Base-by-base conservation (phyloP, 495 filamentous ascomycete species). In the Penicillium goetzii region DNA sequence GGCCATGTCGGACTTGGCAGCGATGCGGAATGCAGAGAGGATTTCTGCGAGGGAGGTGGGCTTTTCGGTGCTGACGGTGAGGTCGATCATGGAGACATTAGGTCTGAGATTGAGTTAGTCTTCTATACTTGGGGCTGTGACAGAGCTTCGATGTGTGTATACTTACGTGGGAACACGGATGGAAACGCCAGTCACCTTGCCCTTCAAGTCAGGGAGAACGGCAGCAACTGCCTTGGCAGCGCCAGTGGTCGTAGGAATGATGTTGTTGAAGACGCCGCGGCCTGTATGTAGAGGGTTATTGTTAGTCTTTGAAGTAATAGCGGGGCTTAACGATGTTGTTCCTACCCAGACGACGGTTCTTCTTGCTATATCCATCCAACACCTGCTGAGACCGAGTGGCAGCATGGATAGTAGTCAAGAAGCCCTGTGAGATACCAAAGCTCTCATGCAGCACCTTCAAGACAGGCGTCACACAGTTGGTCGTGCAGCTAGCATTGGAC, bases 311-410 rank as follows among this genome's bases (percentile, higher is more conserved):
- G 36, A 28, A 19, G 14, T 34, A 1, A 47, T 21, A 25, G 34
- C 12, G 15, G 11, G 33, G 14, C 0, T 8, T 45, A 10, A 15
- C 10, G n/a, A 19, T 25, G 41, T 12, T 8, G 28, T 40, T 12
- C 62, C 45, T 67, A 76, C 73, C 73, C 7, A 76, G 62, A 23
- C 74, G 72, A 49, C 62, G 68, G 55, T 74, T 76, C 72, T 76
- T 76, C 74, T 76, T 73, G 62, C 74, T 76, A 43, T 76, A 76
- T 9, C 74, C 74, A 62, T 76, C 72, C 64, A 76, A 32, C n/a
- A 76, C 74, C 60, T 74, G 72, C 53, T 76, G 74, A 19, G 72
- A 75, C n/a, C 68, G 66, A 10, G 74, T 76, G 36, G 74, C 74
- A 40, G 74, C 74, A 58, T 76, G 74, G 9, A 76, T 61, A 14